These are phyloP conservation scores for Tetrastigma voinierianum DNA, from an alignment of 164 flowering plant species.

Conservation along the genomic window DNA sequence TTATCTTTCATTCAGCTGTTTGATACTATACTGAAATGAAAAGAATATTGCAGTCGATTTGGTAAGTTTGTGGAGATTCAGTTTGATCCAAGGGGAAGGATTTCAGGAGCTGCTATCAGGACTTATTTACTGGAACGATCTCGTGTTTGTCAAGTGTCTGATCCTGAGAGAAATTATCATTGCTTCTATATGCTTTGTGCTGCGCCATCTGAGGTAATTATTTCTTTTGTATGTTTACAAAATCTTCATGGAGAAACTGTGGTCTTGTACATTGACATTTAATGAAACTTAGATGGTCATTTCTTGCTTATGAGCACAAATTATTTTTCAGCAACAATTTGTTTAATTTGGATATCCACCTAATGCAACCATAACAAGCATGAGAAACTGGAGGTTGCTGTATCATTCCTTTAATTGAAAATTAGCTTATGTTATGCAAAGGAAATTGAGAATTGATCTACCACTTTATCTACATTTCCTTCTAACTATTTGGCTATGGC, in stretches of 20 bases:
- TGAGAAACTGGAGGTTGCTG: no score
- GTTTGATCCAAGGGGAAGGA: constrained; percentile 78
- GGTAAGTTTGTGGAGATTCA: constrained; percentile 99
- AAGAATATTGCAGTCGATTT: constrained; percentile 74
- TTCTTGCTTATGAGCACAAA: no score
- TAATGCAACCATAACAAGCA: no score
- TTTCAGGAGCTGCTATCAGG: constrained; percentile 97
- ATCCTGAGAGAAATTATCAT: constrained; percentile 98
- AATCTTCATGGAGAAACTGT: not conserved
- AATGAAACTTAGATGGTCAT: no score
- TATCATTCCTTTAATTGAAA: no score
- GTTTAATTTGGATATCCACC: no score
- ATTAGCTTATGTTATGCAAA: no score
- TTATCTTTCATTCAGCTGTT: constrained; percentile 3
- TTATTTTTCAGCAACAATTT: no score
- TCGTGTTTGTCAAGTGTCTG: constrained; percentile 98
- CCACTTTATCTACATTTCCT: no score
- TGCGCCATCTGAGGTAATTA: constrained; percentile 85
- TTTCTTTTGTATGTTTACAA: not conserved
- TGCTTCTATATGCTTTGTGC: constrained; percentile 99
- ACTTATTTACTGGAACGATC: constrained; percentile 97
- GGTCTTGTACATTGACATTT: no score
- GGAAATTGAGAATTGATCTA: no score
- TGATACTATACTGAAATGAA: constrained; percentile 4
- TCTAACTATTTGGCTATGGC: no score